Conservation (phyloP, 2,329 filamentous ascomycete genomes). For the Bipolaris victoriae region DNA sequence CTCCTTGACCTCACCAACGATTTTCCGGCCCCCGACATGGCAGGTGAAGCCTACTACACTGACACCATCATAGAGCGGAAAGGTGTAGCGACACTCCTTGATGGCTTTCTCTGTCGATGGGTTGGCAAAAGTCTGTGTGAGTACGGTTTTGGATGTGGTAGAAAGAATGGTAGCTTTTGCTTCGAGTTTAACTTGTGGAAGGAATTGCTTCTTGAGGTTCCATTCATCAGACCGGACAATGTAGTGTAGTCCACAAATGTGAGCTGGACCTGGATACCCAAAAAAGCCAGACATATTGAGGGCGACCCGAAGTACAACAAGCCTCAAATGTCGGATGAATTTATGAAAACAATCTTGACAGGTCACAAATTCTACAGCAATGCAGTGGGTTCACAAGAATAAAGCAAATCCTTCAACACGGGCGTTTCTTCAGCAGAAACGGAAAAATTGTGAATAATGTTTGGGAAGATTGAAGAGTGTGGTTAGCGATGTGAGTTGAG, state of each 20-base stretch:
- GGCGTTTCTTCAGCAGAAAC: background rate
- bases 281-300: background rate
- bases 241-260: slow-evolving; percentile 44
- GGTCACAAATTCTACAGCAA: background rate
- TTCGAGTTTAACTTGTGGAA: slow-evolving; percentile 65
- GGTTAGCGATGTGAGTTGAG: background rate
- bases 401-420: background rate
- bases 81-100: slow-evolving; percentile 67
- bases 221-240: slow-evolving; percentile 6
- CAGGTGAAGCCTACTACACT: slow-evolving; percentile 72
- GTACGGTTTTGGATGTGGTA: slow-evolving; percentile 58
- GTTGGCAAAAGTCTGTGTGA: slow-evolving; percentile 68
- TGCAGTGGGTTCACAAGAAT: background rate
- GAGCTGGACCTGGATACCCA: background rate
- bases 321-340: background rate
- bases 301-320: background rate
- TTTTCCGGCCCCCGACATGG: slow-evolving; percentile 64
- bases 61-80: slow-evolving; percentile 75
- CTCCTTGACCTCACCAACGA: slow-evolving; percentile 71
- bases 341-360: slow-evolving; percentile 2
- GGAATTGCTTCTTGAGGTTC: slow-evolving; percentile 41
- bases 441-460: background rate
- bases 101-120: slow-evolving; percentile 55
- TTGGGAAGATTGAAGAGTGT: background rate
- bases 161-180: slow-evolving; percentile 67